phyloP scores from a whole-genome alignment of 1,284 basidiomycete genomes.

The Butyriboletus regius region DNA sequence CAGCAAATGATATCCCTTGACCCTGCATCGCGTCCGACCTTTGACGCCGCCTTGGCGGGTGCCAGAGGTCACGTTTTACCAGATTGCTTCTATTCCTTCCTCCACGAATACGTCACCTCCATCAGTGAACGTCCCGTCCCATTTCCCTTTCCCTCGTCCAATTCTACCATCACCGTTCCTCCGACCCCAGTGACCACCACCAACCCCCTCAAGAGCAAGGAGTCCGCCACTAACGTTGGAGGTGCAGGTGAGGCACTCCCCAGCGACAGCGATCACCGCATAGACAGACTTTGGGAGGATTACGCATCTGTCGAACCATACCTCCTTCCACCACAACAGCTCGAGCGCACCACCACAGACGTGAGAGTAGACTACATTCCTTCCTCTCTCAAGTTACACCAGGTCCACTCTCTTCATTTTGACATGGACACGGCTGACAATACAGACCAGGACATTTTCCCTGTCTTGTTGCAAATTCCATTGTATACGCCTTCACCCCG shows the following conservation, averaged over 20 bases:
- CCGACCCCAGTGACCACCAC: constrained; percentile 24
- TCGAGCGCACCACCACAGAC: constrained; percentile 45
- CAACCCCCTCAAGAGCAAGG: constrained; percentile 25
- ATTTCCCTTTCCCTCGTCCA: constrained; percentile 39
- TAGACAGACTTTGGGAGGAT: constrained; percentile 74
- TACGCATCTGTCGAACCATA: constrained; percentile 72
- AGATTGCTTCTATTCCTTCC: constrained; percentile 86
- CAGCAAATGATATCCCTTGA: constrained; percentile 85
- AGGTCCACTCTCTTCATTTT: constrained; percentile 37
- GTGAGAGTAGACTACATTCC: constrained; percentile 49
- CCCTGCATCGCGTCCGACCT: constrained; percentile 69
- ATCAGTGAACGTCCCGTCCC: constrained; percentile 61
- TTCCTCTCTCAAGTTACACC: constrained; percentile 50
- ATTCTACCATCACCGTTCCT: constrained; percentile 22
- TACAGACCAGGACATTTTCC: constrained; percentile 58
- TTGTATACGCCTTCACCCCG: constrained; percentile 53
- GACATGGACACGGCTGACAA: constrained; percentile 3
- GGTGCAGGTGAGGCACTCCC: constrained; percentile 45
- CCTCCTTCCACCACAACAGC: constrained; percentile 43
- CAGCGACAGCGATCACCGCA: constrained; percentile 69
- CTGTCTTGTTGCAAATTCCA: constrained; percentile 67
- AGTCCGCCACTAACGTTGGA: constrained; percentile 21
- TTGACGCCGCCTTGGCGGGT: constrained; percentile 72
- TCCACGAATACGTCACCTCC: constrained; percentile 82
- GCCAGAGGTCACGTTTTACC: constrained; percentile 81